Base-by-base conservation (phyloP, 1,139 yeast genomes). In the Blastobotrys petasosporus region DNA sequence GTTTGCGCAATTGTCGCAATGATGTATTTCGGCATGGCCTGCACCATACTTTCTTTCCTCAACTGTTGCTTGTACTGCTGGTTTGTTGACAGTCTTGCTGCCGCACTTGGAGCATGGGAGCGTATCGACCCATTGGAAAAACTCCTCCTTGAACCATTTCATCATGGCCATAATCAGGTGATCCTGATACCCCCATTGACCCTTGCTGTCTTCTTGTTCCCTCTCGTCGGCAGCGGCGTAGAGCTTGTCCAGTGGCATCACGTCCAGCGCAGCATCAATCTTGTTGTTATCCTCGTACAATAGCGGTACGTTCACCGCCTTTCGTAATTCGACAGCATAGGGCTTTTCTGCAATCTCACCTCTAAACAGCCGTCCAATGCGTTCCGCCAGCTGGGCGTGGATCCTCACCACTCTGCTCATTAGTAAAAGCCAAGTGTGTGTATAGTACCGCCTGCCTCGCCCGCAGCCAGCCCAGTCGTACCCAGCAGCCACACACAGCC, bases 81-180 rank as follows among this genome's bases (percentile, higher is more conserved):
- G 75, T 0, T 63, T 46, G 0, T 61, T 54, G 2, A 47, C 49
- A n/a, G 79, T 65, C 31, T 63, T 63, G 51, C 71, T 67, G 13
- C 72, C 73, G 61, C 96, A 87, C 0, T 42, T 49, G 0, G 70
- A 62, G 58, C 96, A 88, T 7, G 68, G 60, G 0, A 94, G 90
- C 37, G 74, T 73, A 57, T 83, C 82, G 11, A 86, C 81, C 97
- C 97, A 90, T 33, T 67, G 70, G 67, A 92, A 90, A 67, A 86
- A 88, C 40, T 77, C 81, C 42, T 81, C 70, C 57, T 87, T 88
- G 67, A 83, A 90, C 79, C 94, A 90, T 38, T 51, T 55, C 32
- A 90, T 69, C 15, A 85, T 63, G 54, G 81, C 92, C 51, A 72
- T 70, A 1, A 88, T 90, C 7, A 90, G 57, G 37, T 74, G 70